Conservation (phyloP, 2,329 filamentous ascomycete genomes). For the Macrophomina phaseolina region DNA sequence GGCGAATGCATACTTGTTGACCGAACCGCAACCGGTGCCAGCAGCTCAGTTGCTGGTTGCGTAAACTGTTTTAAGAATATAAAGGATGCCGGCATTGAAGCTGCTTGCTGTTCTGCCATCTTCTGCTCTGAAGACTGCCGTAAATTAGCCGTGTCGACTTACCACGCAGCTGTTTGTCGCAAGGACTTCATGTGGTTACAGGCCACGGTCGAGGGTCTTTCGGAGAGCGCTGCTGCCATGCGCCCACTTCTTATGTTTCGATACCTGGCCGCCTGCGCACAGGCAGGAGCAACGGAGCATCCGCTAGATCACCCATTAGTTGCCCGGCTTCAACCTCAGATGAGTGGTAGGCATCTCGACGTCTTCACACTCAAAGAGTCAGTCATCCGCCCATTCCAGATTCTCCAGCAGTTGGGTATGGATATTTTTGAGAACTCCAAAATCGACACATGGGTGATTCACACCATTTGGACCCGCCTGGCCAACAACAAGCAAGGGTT, state of each 20-base stretch:
- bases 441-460: constrained; percentile 40
- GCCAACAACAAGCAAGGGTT: constrained; percentile 43
- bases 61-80: constrained; percentile 36
- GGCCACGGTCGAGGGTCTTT: constrained; percentile 28
- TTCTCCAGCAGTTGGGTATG: constrained; percentile 38
- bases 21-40: constrained; percentile 29
- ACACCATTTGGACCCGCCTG: constrained; percentile 39
- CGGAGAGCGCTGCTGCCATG: constrained; percentile 32
- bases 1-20: constrained; percentile 33
- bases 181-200: constrained; percentile 38
- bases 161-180: constrained; percentile 37
- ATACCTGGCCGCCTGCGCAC: constrained; percentile 36
- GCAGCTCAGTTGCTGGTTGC: constrained; percentile 31
- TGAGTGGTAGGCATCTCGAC: constrained; percentile 35
- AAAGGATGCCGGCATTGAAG: constrained; percentile 29
- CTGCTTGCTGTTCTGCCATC: constrained; percentile 32
- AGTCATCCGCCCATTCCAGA: constrained; percentile 36
- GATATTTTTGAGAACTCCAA: constrained; percentile 36
- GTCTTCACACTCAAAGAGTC: constrained; percentile 39
- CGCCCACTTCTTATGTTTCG: constrained; percentile 38
- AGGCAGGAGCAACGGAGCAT: constrained; percentile 31
- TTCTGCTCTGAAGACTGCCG: constrained; percentile 39
- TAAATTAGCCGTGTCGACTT: constrained; percentile 34
- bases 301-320: constrained; percentile 38
- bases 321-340: constrained; percentile 38